Conservation (phyloP, 2,329 filamentous ascomycete genomes). For the Talaromyces amestolkiae region DNA sequence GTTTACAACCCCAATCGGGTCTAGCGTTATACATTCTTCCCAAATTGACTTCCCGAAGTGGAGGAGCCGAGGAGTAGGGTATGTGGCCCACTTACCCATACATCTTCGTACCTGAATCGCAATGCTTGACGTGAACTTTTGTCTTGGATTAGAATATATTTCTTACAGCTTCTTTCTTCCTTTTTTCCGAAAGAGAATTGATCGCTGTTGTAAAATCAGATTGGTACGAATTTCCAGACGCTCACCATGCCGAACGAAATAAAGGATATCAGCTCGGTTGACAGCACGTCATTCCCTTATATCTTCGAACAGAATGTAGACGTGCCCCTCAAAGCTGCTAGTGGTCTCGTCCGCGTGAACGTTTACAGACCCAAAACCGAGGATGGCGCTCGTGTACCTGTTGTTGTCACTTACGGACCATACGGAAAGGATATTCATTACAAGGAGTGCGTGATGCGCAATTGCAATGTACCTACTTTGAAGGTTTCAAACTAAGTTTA, state of each 20-base stretch:
- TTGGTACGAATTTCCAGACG: neutral
- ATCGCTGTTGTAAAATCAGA: neutral
- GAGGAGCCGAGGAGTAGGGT: slow-evolving; percentile 1
- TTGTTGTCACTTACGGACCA: slow-evolving; percentile 68
- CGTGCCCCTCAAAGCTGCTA: slow-evolving; percentile 34
- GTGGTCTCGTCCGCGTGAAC: slow-evolving; percentile 49
- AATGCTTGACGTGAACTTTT: neutral
- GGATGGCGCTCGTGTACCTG: slow-evolving; percentile 46
- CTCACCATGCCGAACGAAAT: slow-evolving; percentile 20
- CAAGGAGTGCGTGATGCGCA: slow-evolving; percentile 34
- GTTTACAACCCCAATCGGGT: neutral
- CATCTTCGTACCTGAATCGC: neutral
- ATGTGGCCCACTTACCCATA: neutral
- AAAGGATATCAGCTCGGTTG: slow-evolving; percentile 34
- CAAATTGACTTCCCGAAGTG: slow-evolving; percentile 4
- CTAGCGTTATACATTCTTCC: neutral
- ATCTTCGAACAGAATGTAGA: slow-evolving; percentile 52
- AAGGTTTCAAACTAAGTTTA: neutral
- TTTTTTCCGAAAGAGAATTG: neutral
- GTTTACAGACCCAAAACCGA: slow-evolving; percentile 49
- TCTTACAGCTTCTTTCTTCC: too few species aligned
- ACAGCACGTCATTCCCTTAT: slow-evolving; percentile 42
- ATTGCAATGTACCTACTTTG: neutral
- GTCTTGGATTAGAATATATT: neutral
- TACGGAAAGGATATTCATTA: slow-evolving; percentile 73